A percentile compares a stretch with the other conserved stretches of the same genome.
These are phyloP conservation scores for Penicillium sp. DNA, from an alignment of 2,329 filamentous ascomycete species.

Conservation along the genomic window DNA sequence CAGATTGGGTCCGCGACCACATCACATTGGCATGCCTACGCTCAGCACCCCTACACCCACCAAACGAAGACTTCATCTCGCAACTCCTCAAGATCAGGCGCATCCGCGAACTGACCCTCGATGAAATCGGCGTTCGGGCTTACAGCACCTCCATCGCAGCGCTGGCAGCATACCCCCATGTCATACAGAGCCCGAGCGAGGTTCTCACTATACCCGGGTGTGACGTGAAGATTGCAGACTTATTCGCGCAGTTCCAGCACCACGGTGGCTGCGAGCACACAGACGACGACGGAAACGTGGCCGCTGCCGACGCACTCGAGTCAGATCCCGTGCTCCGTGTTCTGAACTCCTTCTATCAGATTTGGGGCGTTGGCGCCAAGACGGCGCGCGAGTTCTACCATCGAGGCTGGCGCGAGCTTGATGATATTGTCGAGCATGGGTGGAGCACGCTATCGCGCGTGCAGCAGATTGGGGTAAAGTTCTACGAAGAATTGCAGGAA, in stretches of 20 bases:
- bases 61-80: slow-evolving; percentile 73
- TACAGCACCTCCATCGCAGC: slow-evolving; percentile 86
- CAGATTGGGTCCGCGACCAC: slow-evolving; percentile 65
- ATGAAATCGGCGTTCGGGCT: slow-evolving; percentile 77
- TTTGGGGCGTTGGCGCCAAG: slow-evolving; percentile 86
- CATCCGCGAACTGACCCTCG: slow-evolving; percentile 67
- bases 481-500: slow-evolving; percentile 77
- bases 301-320: slow-evolving; percentile 64
- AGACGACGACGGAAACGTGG: slow-evolving; percentile 55
- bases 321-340: slow-evolving; percentile 63
- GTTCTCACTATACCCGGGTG: slow-evolving; percentile 69
- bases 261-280: slow-evolving; percentile 18
- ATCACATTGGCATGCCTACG: slow-evolving; percentile 78
- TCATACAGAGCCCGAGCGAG: slow-evolving; percentile 47
- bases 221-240: slow-evolving; percentile 70
- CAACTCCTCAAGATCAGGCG: slow-evolving; percentile 72
- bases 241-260: slow-evolving; percentile 74
- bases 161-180: slow-evolving; percentile 74
- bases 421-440: slow-evolving; percentile 80
- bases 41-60: slow-evolving; percentile 65
- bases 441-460: slow-evolving; percentile 73
- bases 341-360: slow-evolving; percentile 72
- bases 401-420: slow-evolving; percentile 75
- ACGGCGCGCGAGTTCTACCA: slow-evolving; percentile 76
- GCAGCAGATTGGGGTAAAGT: slow-evolving; percentile 93